A percentile compares a stretch with the other conserved stretches of the same genome.
Evolutionary conservation across 352 stramenopile genomes (phyloP).

Genomic region (Blastocystis sp.): DNA sequence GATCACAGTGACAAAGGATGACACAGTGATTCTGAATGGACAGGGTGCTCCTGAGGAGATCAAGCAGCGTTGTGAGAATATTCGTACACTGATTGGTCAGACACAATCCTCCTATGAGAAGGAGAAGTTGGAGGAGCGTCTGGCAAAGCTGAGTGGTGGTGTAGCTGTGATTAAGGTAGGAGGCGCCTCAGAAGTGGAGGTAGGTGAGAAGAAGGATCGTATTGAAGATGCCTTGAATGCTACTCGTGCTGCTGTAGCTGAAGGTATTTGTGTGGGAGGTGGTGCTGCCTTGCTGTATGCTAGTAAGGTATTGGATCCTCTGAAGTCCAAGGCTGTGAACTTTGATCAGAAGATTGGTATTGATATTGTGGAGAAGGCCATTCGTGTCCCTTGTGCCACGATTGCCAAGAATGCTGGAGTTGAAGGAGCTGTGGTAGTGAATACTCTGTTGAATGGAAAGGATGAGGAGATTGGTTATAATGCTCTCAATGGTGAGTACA

Average conservation of each 20-base stretch:
- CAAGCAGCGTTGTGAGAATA: conserved; percentile 87
- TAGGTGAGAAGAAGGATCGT: conserved; percentile 98
- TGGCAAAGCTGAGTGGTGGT: conserved; percentile 95
- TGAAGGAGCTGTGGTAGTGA: conserved; percentile 93
- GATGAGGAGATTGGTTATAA: conserved; percentile 88
- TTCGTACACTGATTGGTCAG: conserved; percentile 84
- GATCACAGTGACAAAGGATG: conserved; percentile 94
- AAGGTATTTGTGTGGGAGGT: conserved; percentile 96
- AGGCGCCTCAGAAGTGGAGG: conserved; percentile 93
- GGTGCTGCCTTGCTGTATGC: conserved; percentile 93
- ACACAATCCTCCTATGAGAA: conserved; percentile 98
- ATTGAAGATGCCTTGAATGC: conserved; percentile 98
- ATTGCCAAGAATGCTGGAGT: conserved; percentile 96
- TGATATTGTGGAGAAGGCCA: conserved; percentile 73
- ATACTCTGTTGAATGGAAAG: too few species aligned
- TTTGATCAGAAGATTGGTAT: conserved; percentile 64
- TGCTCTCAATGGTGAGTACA: conserved; percentile 89
- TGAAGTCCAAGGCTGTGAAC: conserved; percentile 69
- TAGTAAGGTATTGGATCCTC: conserved; percentile 74
- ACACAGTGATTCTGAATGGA: conserved; percentile 94
- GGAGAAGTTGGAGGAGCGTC: conserved; percentile 98
- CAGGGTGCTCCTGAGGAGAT: conserved; percentile 83
- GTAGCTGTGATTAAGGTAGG: conserved; percentile 99
- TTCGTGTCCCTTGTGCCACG: conserved; percentile 84
- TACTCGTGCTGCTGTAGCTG: conserved; percentile 91